These are phyloP conservation scores for Apium graveolens DNA, from an alignment of 129 eudicot species.

Conservation along the genomic window DNA sequence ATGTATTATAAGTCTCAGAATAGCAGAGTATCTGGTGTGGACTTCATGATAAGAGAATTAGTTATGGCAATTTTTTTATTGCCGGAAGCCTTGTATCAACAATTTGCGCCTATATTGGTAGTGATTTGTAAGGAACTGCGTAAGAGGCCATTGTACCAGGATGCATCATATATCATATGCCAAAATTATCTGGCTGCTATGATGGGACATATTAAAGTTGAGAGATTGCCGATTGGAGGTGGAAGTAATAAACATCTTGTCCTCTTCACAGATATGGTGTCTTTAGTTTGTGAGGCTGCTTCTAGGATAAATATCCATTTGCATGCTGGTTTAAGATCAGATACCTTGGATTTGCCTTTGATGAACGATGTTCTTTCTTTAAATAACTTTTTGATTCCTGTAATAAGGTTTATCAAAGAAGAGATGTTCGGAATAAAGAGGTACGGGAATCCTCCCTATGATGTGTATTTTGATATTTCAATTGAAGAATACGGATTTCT, in stretches of 20 bases:
- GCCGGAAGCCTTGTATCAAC: not conserved
- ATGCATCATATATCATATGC: too few species aligned
- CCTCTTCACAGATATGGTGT: not conserved
- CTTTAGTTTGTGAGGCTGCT: not conserved
- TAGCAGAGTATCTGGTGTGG: not conserved
- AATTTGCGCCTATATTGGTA: not conserved
- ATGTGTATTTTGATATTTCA: slow-evolving; percentile 7
- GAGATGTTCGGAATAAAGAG: slow-evolving; percentile 3
- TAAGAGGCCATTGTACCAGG: not conserved
- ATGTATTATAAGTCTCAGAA: not conserved
- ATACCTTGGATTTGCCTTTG: not conserved
- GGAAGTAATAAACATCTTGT: not conserved
- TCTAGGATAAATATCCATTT: not conserved
- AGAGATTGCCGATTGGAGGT: too few species aligned
- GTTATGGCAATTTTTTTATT: too few species aligned
- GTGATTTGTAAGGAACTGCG: not conserved
- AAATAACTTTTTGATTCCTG: not conserved
- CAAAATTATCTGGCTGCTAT: not conserved
- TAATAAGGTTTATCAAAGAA: slow-evolving; percentile 26
- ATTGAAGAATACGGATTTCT: slow-evolving; percentile 19
- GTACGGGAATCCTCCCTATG: slow-evolving; percentile 5
- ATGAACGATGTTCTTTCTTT: not conserved
- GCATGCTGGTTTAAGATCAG: not conserved
- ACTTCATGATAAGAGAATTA: not conserved
- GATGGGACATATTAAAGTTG: not conserved